Evolutionary conservation across 176 grass and related monocot genomes (phyloP).

Genomic region (Rhipidocladum racemiflorum): DNA sequence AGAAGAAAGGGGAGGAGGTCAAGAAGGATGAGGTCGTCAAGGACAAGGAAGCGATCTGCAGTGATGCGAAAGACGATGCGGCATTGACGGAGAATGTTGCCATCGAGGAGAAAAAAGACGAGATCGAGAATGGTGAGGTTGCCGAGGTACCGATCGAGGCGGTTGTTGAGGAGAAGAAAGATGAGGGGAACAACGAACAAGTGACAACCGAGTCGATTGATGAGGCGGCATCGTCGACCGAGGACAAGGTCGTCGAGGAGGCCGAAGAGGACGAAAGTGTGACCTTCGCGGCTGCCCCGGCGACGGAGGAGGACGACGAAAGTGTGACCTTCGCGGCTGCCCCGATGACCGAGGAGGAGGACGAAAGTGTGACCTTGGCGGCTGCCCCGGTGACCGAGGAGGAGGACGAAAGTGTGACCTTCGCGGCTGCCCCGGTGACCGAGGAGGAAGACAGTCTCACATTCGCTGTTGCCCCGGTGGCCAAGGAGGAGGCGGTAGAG

Average conservation of each 20-base stretch:
- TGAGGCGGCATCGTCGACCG: not conserved
- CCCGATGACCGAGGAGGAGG: not conserved
- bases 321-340: not conserved
- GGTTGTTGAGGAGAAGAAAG: not conserved
- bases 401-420: slow-evolving; percentile 1
- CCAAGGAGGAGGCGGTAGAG: slow-evolving; percentile 11
- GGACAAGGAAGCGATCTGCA: not conserved
- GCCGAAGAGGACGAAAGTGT: not conserved
- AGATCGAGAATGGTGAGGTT: not conserved
- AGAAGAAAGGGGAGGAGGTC: slow-evolving; percentile 11
- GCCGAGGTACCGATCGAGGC: not conserved
- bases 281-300: no score
- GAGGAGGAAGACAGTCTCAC: not conserved
- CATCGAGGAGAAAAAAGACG: not conserved
- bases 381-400: not conserved
- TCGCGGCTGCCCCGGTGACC: not conserved
- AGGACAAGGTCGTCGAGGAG: slow-evolving; percentile 28
- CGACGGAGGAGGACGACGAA: no score
- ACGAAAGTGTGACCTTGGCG: not conserved
- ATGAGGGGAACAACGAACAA: not conserved
- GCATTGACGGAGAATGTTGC: not conserved
- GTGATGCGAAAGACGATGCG: not conserved
- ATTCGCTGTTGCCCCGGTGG: not conserved
- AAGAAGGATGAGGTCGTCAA: slow-evolving; percentile 31
- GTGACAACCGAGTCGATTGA: not conserved